A percentile compares a stretch with the other conserved stretches of the same genome.
phyloP scores from a whole-genome alignment of 2,329 filamentous ascomycete genomes.

The Talaromyces rugulosus region DNA sequence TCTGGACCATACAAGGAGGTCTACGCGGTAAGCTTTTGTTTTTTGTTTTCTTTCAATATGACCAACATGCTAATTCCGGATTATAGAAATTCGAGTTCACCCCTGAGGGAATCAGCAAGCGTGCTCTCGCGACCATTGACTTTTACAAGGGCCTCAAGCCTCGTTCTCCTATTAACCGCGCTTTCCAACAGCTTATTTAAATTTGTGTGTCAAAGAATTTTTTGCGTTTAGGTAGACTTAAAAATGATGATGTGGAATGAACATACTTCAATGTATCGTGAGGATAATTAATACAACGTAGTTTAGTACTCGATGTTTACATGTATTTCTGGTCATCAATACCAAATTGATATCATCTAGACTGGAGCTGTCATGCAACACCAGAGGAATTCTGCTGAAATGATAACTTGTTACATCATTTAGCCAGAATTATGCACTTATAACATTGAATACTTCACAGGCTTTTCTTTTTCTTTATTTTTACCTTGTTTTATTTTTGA shows the following conservation, averaged over 20 bases:
- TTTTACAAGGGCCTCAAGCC: slow-evolving; percentile 97
- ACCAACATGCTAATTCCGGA: slow-evolving; percentile 3
- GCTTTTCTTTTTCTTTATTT: too few species aligned
- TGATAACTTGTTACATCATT: too few species aligned
- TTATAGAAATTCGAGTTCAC: slow-evolving; percentile 97
- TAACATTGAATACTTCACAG: too few species aligned
- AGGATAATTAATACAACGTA: too few species aligned
- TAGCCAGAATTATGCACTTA: too few species aligned
- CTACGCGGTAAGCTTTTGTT: slow-evolving; percentile 67
- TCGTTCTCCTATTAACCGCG: slow-evolving; percentile 92
- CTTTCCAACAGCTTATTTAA: slow-evolving; percentile 96
- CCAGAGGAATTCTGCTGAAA: too few species aligned
- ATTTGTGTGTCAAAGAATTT: slow-evolving; percentile 15
- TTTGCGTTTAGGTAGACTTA: background rate
- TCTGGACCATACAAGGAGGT: slow-evolving; percentile 97
- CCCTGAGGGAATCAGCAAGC: slow-evolving; percentile 92
- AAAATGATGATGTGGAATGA: background rate
- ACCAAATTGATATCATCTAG: too few species aligned
- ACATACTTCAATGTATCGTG: background rate
- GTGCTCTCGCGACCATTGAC: slow-evolving; percentile 82
- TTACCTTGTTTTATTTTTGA: too few species aligned
- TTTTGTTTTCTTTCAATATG: background rate
- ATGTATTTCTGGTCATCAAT: too few species aligned
- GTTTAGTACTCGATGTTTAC: background rate
- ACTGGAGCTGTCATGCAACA: too few species aligned